phyloP scores from a whole-genome alignment of 1,284 basidiomycete species.

The Fomes fomentarius region DNA sequence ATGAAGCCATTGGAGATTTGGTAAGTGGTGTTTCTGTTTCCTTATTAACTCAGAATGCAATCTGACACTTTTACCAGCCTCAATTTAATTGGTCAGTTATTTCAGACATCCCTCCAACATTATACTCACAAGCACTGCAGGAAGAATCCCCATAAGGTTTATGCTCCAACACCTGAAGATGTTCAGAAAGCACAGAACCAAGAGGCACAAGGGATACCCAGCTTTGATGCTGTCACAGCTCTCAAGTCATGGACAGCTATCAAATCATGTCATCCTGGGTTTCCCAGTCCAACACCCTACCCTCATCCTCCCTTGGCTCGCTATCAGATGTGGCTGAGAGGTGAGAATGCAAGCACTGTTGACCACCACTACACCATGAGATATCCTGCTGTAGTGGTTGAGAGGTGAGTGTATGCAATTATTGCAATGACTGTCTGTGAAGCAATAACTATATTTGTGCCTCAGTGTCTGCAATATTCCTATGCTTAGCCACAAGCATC shows the following conservation, averaged over 20 bases:
- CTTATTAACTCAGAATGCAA: not conserved
- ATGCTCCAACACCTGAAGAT: conserved; percentile 37
- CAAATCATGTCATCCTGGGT: conserved; percentile 42
- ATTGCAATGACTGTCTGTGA: not conserved
- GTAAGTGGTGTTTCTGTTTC: conserved; percentile 40
- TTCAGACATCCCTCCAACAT: not conserved
- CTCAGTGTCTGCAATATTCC: conserved; percentile 55
- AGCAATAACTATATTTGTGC: not conserved
- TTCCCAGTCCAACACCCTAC: conserved; percentile 46
- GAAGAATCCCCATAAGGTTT: conserved; percentile 53
- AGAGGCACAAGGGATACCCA: conserved; percentile 41
- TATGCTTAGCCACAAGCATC: conserved; percentile 29
- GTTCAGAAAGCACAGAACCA: conserved; percentile 40
- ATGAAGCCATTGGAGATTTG: conserved; percentile 68
- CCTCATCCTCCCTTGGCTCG: conserved; percentile 49
- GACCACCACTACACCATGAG: conserved; percentile 53
- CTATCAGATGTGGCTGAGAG: conserved; percentile 60
- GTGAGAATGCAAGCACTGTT: conserved; percentile 33
- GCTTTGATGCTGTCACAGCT: conserved; percentile 40
- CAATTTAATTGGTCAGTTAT: conserved; percentile 60
- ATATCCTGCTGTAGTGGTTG: conserved; percentile 44
- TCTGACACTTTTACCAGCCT: conserved; percentile 42
- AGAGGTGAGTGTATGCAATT: conserved; percentile 47
- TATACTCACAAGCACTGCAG: conserved; percentile 32
- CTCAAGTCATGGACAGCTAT: not conserved